Conservation (phyloP, 2,329 filamentous ascomycete genomes). For the Sclerotinia trifoliorum region DNA sequence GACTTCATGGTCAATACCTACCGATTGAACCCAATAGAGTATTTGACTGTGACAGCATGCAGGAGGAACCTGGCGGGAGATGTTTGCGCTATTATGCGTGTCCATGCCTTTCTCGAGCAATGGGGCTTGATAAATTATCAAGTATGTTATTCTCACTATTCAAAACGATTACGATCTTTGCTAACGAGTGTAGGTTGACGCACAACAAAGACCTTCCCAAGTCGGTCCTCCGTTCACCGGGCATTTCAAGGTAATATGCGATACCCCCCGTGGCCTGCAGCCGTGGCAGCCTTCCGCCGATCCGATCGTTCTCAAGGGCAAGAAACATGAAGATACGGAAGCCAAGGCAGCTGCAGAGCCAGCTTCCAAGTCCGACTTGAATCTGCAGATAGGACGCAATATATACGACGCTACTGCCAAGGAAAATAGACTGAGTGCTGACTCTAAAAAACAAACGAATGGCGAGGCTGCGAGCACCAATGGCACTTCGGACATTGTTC, state of each 20-base stretch:
- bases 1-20: constrained; percentile 99
- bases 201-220: constrained; percentile 89
- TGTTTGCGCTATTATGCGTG: constrained; percentile 98
- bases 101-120: constrained; percentile 95
- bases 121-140: constrained; percentile 99
- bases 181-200: constrained; percentile 71
- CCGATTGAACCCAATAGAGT: constrained; percentile 90
- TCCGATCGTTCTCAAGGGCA: constrained; percentile 62
- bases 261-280: constrained; percentile 91
- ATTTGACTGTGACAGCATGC: constrained; percentile 95
- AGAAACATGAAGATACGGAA: constrained; percentile 49
- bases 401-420: constrained; percentile 92
- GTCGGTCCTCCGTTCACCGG: constrained; percentile 96
- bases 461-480: constrained; percentile 70
- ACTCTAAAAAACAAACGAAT: constrained; percentile 69
- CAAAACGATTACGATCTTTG: constrained; percentile 6
- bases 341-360: constrained; percentile 62
- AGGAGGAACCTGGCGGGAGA: constrained; percentile 92
- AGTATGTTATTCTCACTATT: constrained; percentile 50
- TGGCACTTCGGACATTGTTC: constrained; percentile 50
- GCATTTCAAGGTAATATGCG: constrained; percentile 93
- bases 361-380: constrained; percentile 73
- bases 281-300: constrained; percentile 90
- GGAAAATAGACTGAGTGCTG: constrained; percentile 60
- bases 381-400: constrained; percentile 90